These are phyloP conservation scores for Phytomonas sp. DNA, from an alignment of 208 protist genomes.

Conservation along the genomic window DNA sequence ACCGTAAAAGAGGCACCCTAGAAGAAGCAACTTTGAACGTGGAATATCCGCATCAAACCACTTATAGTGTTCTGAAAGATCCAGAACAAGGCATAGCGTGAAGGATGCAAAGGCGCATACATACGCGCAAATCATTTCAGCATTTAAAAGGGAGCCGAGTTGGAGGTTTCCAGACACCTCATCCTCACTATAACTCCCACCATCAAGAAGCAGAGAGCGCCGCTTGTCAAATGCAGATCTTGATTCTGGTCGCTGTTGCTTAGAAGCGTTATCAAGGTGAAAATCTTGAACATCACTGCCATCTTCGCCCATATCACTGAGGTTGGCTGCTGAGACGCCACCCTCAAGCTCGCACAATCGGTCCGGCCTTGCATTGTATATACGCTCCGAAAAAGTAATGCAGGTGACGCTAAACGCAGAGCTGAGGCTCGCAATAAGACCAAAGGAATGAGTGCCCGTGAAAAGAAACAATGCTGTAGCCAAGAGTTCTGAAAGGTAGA, in stretches of 20 bases:
- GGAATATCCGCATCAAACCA: constrained; percentile 25
- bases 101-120: constrained; percentile 37
- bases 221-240: background rate
- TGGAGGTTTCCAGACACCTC: background rate
- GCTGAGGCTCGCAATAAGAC: constrained; percentile 18
- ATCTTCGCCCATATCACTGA: background rate
- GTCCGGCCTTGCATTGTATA: constrained; percentile 18
- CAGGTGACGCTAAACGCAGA: constrained; percentile 31
- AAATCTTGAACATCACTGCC: background rate
- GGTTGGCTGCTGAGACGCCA: background rate
- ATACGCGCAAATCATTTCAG: constrained; percentile 48
- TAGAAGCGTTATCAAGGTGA: background rate
- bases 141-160: constrained; percentile 42
- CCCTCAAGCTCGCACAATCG: background rate
- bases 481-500: constrained; percentile 40
- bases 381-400: constrained; percentile 32
- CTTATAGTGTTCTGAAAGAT: constrained; percentile 27
- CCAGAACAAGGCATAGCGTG: constrained; percentile 43
- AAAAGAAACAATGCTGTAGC: constrained; percentile 33
- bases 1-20: constrained; percentile 32
- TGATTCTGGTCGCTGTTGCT: background rate
- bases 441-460: constrained; percentile 14
- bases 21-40: constrained; percentile 18
- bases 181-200: background rate
- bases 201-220: background rate